Base-by-base conservation (phyloP, 495 filamentous ascomycete genomes). In the Monascus purpureus region DNA sequence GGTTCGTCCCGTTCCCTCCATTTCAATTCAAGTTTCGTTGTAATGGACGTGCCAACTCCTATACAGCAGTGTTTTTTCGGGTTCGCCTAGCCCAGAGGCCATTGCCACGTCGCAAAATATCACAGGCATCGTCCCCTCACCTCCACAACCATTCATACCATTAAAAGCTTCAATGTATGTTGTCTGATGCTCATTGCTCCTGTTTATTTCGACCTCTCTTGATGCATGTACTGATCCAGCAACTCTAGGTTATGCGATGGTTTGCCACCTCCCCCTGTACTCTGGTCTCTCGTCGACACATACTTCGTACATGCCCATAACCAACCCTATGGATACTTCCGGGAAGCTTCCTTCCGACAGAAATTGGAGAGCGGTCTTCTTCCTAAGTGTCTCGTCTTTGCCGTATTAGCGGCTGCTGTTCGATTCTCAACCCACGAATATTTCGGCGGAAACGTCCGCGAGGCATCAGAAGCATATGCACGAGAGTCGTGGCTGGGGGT, bases 291-390 rank as follows among this genome's bases (percentile, higher is more conserved):
- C 11, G 41, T 52, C n/a, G 43, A 50, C 18, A 45, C 43, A 4
- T 55, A 47, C 17, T 55, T 55, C 25, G 6, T 31, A 2, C 48
- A 36, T 25, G 38, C 43, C 11, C 52, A 56, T 20, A 53, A 56
- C 18, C 47, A 49, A 24, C 52, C 52, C 0, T 56, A 56, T 34
- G 47, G 42, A 1, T 49, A 46, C 25, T 46, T 56, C 28, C 47
- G 48, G 13, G 50, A 53, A 28, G 13, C 25, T 7, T 42, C 31
- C 1, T 56, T 56, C 25, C 42, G 47, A 3, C 37, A 41, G 9
- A 38, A 36, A 12, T 17, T 52, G 2, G 25, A 41, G 8, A 26
- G 25, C 13, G 28, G 36, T 11, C 7, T 29, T 8, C 9, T 55
- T 0, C 46, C 52, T 0, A 38, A 37, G 5, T 49, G 42, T 28